Evolutionary conservation across 257 asterid species (phyloP).

Genomic region (Scutellaria baicalensis): DNA sequence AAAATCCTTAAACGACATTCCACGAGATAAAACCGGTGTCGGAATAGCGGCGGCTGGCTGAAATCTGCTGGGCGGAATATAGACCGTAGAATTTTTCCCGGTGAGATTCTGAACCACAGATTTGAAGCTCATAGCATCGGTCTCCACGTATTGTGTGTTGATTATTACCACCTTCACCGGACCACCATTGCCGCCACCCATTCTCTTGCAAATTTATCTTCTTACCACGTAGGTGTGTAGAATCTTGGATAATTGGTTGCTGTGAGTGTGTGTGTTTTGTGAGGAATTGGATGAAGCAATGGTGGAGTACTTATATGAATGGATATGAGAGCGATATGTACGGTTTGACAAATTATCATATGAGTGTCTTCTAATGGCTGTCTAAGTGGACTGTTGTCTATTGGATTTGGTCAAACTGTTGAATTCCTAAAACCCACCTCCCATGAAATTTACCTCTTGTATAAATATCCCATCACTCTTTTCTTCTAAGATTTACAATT

Average conservation of each 20-base stretch:
- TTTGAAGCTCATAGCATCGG: constrained; percentile 51
- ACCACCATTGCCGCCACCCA: neutral
- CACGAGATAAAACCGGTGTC: constrained; percentile 18
- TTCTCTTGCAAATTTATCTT: neutral
- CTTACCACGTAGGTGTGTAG: neutral
- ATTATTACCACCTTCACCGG: constrained; percentile 45
- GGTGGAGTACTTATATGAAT: constrained; percentile 1
- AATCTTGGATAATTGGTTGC: too few relatives aligned
- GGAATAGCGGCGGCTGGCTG: neutral
- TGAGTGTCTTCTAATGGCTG: constrained; percentile 26
- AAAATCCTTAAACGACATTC: constrained; percentile 28
- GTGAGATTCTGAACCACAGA: constrained; percentile 59
- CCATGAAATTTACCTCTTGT: constrained; percentile 11
- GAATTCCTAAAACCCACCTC: neutral
- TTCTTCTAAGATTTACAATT: too few relatives aligned
- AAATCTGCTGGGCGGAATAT: neutral
- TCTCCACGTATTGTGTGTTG: constrained; percentile 46
- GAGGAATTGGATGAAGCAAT: neutral
- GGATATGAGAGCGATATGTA: neutral
- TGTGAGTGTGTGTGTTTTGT: neutral
- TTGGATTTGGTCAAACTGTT: constrained; percentile 19
- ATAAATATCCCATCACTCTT: too few relatives aligned
- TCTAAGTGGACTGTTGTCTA: constrained; percentile 21
- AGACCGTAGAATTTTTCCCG: constrained; percentile 32
- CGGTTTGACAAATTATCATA: too few relatives aligned